These are phyloP conservation scores for Clavariopsis aquatica DNA, from an alignment of 495 filamentous ascomycete species.

Conservation along the genomic window DNA sequence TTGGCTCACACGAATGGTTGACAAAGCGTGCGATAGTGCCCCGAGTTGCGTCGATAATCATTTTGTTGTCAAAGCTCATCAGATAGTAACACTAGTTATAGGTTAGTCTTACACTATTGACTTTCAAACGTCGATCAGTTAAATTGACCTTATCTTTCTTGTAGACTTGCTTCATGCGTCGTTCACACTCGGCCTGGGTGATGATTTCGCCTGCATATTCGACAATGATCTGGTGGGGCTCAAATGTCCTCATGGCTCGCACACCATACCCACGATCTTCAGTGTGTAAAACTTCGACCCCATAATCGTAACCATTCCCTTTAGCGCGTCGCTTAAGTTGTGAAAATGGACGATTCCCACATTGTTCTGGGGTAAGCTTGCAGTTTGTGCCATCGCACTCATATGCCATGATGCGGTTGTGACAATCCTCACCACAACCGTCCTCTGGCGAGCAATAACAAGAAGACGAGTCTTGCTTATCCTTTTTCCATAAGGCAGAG, in stretches of 20 bases:
- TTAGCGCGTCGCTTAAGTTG: conserved; percentile 74
- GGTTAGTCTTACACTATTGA: conserved; percentile 10
- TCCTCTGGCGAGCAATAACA: conserved; percentile 78
- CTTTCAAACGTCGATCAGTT: background rate
- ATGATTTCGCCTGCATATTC: conserved; percentile 98
- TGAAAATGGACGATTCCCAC: conserved; percentile 85
- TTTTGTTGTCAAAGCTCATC: conserved; percentile 97
- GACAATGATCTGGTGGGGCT: conserved; percentile 91
- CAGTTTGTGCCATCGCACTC: conserved; percentile 94
- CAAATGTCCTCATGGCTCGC: conserved; percentile 82
- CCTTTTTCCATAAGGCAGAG: conserved; percentile 79
- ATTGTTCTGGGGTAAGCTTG: conserved; percentile 65
- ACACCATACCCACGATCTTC: conserved; percentile 86
- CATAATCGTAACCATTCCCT: conserved; percentile 70
- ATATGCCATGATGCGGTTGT: conserved; percentile 94
- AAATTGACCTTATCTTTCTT: conserved; percentile 80
- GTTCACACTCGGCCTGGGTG: conserved; percentile 87
- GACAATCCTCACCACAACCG: conserved; percentile 85
- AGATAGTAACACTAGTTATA: conserved; percentile 76
- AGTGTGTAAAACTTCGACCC: conserved; percentile 94
- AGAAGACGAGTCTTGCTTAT: conserved; percentile 68
- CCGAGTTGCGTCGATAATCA: conserved; percentile 96
- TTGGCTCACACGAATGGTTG: conserved; percentile 97
- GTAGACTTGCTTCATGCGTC: conserved; percentile 87
- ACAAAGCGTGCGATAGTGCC: conserved; percentile 97